These are phyloP conservation scores for Trebouxia sp. DNA, from an alignment of 139 green algal species.

Conservation along the genomic window DNA sequence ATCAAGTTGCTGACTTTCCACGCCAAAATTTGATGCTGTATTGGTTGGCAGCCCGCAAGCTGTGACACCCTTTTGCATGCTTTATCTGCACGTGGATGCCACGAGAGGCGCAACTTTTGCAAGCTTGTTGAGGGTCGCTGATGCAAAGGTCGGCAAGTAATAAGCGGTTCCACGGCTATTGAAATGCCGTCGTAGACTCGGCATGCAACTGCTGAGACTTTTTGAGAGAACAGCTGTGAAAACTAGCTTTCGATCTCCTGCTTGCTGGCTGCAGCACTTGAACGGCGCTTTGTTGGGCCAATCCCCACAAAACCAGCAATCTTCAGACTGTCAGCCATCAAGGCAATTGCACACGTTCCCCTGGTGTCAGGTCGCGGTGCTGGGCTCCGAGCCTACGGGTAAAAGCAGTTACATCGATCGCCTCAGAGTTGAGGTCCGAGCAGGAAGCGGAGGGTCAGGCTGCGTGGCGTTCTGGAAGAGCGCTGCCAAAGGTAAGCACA, in stretches of 20 bases:
- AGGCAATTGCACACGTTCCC: background rate
- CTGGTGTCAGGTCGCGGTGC: background rate
- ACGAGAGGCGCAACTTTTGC: too few relatives aligned
- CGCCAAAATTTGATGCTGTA: too few relatives aligned
- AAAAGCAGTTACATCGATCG: conserved; percentile 40
- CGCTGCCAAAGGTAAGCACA: conserved; percentile 33
- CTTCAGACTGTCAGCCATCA: background rate
- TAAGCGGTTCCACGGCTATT: too few relatives aligned
- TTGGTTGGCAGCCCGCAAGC: too few relatives aligned
- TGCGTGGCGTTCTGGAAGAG: conserved; percentile 35
- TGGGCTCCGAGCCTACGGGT: background rate
- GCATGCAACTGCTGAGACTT: too few relatives aligned
- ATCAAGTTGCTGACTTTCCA: too few relatives aligned
- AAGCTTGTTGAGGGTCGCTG: too few relatives aligned
- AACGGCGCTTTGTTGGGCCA: background rate
- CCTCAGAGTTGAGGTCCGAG: conserved; percentile 39
- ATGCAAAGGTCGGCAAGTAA: too few relatives aligned
- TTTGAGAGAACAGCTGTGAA: background rate
- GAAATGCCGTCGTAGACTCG: too few relatives aligned
- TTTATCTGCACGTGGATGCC: too few relatives aligned
- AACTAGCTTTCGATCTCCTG: background rate
- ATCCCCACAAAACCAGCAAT: too few relatives aligned
- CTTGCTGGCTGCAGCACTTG: background rate
- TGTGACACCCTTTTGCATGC: too few relatives aligned
- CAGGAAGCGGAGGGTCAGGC: conserved; percentile 47